Evolutionary conservation across 2,329 filamentous ascomycete genomes (phyloP), one percentile per base, ranked within the genome.

Genomic region (Exophiala spinifera): DNA sequence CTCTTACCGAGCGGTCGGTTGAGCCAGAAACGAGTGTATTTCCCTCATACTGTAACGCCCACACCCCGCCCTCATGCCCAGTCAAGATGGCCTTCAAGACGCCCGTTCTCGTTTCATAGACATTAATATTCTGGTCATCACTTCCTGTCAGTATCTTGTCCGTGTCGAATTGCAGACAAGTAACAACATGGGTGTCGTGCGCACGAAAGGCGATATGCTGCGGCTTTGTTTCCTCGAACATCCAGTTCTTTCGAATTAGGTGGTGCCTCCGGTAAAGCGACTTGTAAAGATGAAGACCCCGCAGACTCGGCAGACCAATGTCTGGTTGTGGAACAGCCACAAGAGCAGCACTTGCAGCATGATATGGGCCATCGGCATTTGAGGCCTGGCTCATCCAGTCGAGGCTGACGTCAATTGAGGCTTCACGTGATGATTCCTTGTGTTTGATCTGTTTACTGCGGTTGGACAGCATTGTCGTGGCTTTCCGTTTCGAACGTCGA

Each of bases 91-190:
- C 89, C 45, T 88, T 83, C 33, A 96, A 74, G 61, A 87, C 87
- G 55, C 94, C 94, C 0, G 91, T 96, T 73, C 94, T 95, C 11
- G 94, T 97, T 67, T 97, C 91, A 70, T 97, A 99, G 28, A 99
- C 91, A 65, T 99, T 91, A 65, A 99, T 99, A 59, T 96, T 86
- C 3, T 91, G 96, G 68, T 99, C 94, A 69, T 99, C 94, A 67
- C 92, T 97, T 21, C 94, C 94, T 1, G 94, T 99, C 63, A 99
- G 81, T 63, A 99, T 96, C 73, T 97, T 97, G 76, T 99, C 91
- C 46, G 91, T 89, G 67, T 99, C 94, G 65, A 99, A 99, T 69
- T 99, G 91, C 50, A 99, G 79, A 68, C 94, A 99, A 14, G 94
- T 99, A 49, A 99, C 95, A 57, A 99, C 94, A 74, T 97, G 92